Base-by-base conservation (phyloP, 768 basidiomycete genomes). In the Pleurotus cornucopiae region DNA sequence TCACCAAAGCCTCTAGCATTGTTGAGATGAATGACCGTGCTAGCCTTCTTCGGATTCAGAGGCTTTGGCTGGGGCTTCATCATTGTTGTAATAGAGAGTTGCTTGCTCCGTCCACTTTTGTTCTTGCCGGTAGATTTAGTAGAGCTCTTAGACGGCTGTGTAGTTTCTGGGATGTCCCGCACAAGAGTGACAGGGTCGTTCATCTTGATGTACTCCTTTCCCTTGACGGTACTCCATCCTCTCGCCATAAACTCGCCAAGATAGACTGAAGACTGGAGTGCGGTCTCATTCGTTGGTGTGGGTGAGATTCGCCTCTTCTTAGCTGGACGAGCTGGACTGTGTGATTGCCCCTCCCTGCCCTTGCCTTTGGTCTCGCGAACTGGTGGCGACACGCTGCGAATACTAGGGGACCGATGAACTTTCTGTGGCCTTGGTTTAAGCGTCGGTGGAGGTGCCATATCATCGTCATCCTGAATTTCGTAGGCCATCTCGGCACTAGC, bases 141-240 rank as follows among this genome's bases (percentile, higher is more conserved):
- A 21, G 11, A n/a, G 20, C 13, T 16, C 12, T 39, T 39, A 6
- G 11, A n/a, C 14, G 51, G 26, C 7, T 38, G 18, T 7, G 63
- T 25, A 45, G 74, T 73, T 2, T 77, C 72, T 6, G 67, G 68
- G 38, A 65, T 69, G 45, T 90, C 86, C 44, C 87, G 77, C 62
- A 82, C 78, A 7, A 90, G 72, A 46, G 64, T 62, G 20, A 91
- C 70, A 20, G 75, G 65, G n/a, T 91, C 89, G n/a, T 81, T 80
- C 18, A 71, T 58, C 58, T 83, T 83, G 38, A 89, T 73, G 58
- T 90, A 89, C 3, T 86, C 85, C 61, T 77, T 82, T 1, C 89
- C 89, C 48, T 81, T 86, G 12, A 80, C 86, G 40, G 85, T 91
- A 60, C 87, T 89, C 88, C 88, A 91, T 7, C 88, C 89, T 62